Evolutionary conservation across 225 moss, liverwort and hornwort species (phyloP).

Genomic region (Thuidium tamariscinum): DNA sequence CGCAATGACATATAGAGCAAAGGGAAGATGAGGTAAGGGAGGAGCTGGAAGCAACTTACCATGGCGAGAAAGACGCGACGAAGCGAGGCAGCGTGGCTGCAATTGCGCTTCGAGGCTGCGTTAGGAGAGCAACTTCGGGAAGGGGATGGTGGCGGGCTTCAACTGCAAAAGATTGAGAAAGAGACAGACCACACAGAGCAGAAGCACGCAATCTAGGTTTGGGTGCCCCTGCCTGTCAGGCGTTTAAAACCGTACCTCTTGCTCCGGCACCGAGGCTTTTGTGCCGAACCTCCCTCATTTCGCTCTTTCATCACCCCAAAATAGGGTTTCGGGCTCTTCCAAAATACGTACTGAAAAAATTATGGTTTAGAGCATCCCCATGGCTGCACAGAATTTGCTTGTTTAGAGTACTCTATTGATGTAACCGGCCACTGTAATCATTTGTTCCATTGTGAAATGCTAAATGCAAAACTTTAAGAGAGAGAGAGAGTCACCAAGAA

Average conservation of each 20-base stretch:
- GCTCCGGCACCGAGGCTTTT: neutral
- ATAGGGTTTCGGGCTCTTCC: neutral
- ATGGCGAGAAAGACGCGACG: neutral
- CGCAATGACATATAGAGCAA: neutral
- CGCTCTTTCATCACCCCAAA: neutral
- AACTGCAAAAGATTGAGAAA: neutral
- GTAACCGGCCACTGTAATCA: too few relatives aligned
- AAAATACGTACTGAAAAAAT: neutral
- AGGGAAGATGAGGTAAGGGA: neutral
- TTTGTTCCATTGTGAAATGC: too few relatives aligned
- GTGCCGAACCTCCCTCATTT: neutral
- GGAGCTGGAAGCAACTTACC: neutral
- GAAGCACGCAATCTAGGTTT: neutral
- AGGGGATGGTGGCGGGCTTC: neutral
- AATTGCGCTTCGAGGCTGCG: neutral
- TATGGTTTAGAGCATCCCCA: too few relatives aligned
- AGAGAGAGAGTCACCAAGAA: too few relatives aligned
- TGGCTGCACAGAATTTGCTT: too few relatives aligned
- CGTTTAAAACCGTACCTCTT: neutral
- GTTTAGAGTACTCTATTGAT: too few relatives aligned
- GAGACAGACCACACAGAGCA: too few relatives aligned
- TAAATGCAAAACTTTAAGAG: too few relatives aligned
- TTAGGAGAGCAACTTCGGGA: neutral
- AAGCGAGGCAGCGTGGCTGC: neutral
- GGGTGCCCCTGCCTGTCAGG: neutral